Base-by-base conservation (phyloP, 2,329 filamentous ascomycete species). In the Zymoseptoria tritici region DNA sequence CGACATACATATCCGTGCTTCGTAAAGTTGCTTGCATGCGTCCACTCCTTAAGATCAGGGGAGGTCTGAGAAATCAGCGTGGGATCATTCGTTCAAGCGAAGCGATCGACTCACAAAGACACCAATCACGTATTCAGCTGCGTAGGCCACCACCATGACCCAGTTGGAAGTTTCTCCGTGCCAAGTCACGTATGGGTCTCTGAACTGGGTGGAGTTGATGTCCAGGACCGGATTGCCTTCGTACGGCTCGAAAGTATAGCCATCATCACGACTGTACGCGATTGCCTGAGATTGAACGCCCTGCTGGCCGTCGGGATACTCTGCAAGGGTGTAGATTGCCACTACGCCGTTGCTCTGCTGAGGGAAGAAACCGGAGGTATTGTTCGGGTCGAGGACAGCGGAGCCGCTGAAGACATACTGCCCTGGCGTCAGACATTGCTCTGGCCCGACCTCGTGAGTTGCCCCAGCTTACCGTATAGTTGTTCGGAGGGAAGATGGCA, bases 361-460 rank as follows among this genome's bases (percentile, higher is more conserved):
- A 0, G 80, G 81, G 64, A 87, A 87, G 74, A 88, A 85, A 1
- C 85, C 85, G 13, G 83, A 86, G 0, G 85, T 86, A 68, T 88
- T 88, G 68, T 87, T 82, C 9, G 71, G 71, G 67, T 88, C 85
- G 21, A 85, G 73, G 0, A 87, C 83, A 6, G 77, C 79, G 54
- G 81, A 85, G 22, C 84, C 81, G 1, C 72, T 79, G 66, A 80
- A 81, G 49, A 79, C 84, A 31, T 77, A 80, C 54, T 60, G 52
- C n/a, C 16, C 16, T 9, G 4, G 16, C n/a, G 52, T 60, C 24
- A 60, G 53, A 9, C n/a, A 4, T 20, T 20, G 21, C 36, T 46
- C 36, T 11, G 13, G 16, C 36, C 13, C 5, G 36, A 7, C 13
- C 16, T 46, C 13, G 13, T 13, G 13, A 46, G 36, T n/a, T 3